These are phyloP conservation scores for Primulina huaijiensis DNA, from an alignment of 257 asterid genomes.

Conservation along the genomic window DNA sequence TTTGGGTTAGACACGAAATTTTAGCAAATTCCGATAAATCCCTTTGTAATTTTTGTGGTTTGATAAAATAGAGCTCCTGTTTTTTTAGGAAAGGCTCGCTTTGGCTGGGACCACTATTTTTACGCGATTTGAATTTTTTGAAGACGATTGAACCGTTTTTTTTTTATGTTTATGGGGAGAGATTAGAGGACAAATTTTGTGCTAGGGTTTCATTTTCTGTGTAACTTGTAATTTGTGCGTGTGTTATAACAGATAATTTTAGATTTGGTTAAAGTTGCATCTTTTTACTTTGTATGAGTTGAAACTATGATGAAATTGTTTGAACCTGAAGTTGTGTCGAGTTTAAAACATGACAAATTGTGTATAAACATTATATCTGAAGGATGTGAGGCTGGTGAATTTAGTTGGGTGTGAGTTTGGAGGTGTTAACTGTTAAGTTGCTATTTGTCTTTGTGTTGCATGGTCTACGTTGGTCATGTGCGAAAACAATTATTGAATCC, in stretches of 20 bases:
- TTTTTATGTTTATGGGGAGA: background rate
- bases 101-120: background rate
- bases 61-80: background rate
- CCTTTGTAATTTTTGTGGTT: background rate
- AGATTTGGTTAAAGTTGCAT: background rate
- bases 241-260: too few relatives aligned
- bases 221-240: background rate
- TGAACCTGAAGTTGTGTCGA: background rate
- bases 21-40: background rate
- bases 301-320: too few relatives aligned
- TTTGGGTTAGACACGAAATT: background rate
- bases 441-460: background rate
- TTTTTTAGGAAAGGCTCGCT: background rate
- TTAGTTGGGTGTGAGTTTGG: background rate
- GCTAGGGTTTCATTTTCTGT: background rate
- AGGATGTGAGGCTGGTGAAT: background rate
- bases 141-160: background rate
- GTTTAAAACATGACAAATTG: background rate
- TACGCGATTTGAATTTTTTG: background rate
- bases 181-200: slow-evolving; percentile 3
- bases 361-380: background rate
- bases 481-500: too few relatives aligned
- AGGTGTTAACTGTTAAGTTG: background rate
- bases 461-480: background rate
- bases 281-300: background rate